A percentile compares a stretch with the other conserved stretches of the same genome.
phyloP scores from a whole-genome alignment of 768 basidiomycete genomes.

The Leccinum incarnatum region DNA sequence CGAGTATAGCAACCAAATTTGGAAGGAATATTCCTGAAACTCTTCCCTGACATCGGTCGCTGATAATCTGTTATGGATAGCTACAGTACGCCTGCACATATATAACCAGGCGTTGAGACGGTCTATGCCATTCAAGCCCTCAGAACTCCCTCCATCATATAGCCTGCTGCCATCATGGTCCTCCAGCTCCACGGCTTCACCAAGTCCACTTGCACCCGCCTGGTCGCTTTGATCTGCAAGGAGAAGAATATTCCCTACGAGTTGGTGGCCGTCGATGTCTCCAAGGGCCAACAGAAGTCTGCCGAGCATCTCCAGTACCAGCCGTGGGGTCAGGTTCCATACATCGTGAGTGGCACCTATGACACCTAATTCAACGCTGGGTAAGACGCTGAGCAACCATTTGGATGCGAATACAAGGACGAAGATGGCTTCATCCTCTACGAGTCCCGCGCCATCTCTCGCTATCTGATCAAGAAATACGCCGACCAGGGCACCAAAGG shows the following conservation, averaged over 20 bases:
- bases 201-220: constrained; percentile 47
- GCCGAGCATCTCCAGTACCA: constrained; percentile 46
- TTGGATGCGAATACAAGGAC: constrained; percentile 31
- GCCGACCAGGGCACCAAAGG: constrained; percentile 43
- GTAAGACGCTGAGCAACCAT: not conserved
- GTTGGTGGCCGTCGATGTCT: constrained; percentile 42
- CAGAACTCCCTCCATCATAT: not conserved
- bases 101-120: not conserved
- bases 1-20: too few species aligned
- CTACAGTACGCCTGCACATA: not conserved
- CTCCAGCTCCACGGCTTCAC: constrained; percentile 36
- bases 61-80: not conserved
- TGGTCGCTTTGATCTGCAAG: constrained; percentile 49
- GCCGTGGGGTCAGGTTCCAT: constrained; percentile 57
- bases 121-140: not conserved
- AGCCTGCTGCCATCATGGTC: constrained; percentile 26
- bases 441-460: constrained; percentile 59
- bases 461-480: constrained; percentile 59
- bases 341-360: constrained; percentile 31
- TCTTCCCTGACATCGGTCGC: too few species aligned
- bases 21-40: too few species aligned
- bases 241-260: constrained; percentile 60
- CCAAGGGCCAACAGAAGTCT: constrained; percentile 45
- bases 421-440: constrained; percentile 64
- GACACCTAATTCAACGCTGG: not conserved